Evolutionary conservation across 73 alveolate genomes (phyloP).

Genomic region (Paramecium tetraurelia): DNA sequence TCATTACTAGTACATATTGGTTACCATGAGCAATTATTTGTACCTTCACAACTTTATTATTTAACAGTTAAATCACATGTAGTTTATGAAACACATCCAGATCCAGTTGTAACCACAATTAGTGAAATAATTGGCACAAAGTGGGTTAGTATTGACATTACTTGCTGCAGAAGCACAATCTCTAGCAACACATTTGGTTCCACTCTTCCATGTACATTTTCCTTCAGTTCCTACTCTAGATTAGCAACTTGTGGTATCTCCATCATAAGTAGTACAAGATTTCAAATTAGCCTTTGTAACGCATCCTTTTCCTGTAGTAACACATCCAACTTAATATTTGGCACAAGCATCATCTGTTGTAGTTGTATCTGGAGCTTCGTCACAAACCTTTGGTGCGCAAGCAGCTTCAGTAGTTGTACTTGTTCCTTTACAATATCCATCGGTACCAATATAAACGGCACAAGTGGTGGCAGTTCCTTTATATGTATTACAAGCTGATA

Average conservation of each 20-base stretch:
- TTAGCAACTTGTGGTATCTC: background rate
- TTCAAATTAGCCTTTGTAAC: background rate
- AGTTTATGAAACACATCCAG: background rate
- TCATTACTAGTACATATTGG: background rate
- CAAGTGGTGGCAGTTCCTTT: background rate
- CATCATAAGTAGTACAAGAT: background rate
- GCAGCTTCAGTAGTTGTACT: background rate
- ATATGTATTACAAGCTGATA: background rate
- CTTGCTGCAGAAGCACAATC: background rate
- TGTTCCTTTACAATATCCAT: background rate
- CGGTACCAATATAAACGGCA: slow-evolving; percentile 6
- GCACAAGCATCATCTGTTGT: background rate
- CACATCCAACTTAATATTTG: background rate
- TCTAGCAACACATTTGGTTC: slow-evolving; percentile 20
- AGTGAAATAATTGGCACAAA: background rate
- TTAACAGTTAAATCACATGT: background rate
- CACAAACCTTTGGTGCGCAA: slow-evolving; percentile 7
- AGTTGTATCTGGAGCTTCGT: background rate
- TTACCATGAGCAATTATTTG: background rate
- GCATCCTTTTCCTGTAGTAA: slow-evolving; percentile 1
- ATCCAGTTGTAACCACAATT: background rate
- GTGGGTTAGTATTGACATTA: background rate
- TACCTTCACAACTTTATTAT: background rate
- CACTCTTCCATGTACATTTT: background rate
- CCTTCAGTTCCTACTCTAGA: background rate